phyloP scores from a whole-genome alignment of 208 protist species.

The Leishmania major region DNA sequence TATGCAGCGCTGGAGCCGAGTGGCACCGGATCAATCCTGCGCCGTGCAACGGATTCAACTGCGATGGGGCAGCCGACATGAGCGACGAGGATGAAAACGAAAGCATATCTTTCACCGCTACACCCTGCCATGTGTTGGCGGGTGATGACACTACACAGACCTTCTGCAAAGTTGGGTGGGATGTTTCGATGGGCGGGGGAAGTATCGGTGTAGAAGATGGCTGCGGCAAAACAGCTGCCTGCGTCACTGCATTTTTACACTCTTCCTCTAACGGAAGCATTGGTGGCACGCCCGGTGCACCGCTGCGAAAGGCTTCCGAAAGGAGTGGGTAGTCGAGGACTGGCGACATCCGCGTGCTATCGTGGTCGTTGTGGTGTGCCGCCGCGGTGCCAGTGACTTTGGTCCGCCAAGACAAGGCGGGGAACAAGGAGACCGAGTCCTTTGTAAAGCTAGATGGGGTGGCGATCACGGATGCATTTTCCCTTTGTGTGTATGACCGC shows the following conservation, averaged over 20 bases:
- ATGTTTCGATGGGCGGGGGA: background rate
- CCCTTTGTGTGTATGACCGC: background rate
- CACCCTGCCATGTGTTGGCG: background rate
- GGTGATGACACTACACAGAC: background rate
- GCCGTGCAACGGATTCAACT: background rate
- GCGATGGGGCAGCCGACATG: background rate
- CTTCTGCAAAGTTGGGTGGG: background rate
- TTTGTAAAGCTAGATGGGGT: background rate
- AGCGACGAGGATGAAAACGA: background rate
- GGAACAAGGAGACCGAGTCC: background rate
- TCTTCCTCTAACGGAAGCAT: background rate
- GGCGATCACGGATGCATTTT: background rate
- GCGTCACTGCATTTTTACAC: background rate
- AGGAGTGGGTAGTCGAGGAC: background rate
- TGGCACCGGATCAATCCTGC: background rate
- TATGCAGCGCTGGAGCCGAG: background rate
- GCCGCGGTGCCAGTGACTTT: background rate
- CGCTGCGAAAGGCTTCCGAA: background rate
- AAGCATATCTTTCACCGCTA: background rate
- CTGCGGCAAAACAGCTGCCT: background rate
- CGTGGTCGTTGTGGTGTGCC: background rate
- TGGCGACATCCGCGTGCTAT: background rate
- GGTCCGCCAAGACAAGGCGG: background rate
- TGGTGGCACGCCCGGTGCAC: background rate
- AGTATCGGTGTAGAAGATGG: too few relatives aligned